Percentiles rank a stretch among this genome's conserved stretches.
Conservation (phyloP, 2,329 filamentous ascomycete genomes). For the Verruconis gallopava region DNA sequence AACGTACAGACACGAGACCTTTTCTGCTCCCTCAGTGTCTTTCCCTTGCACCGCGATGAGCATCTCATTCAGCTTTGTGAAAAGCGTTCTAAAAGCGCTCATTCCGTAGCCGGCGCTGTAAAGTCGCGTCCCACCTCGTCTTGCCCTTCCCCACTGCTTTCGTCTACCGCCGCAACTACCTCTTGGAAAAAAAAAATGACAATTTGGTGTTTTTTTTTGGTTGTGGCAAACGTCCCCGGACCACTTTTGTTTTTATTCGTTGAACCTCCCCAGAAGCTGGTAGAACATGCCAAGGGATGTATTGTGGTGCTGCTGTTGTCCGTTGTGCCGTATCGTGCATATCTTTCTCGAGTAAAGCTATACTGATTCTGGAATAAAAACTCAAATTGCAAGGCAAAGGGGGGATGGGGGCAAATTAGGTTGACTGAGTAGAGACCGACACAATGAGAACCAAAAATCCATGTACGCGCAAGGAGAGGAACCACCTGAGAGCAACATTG, state of each 20-base stretch:
- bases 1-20: too few relatives aligned
- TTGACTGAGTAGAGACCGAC: not conserved
- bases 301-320: not conserved
- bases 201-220: not conserved
- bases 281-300: constrained; percentile 8
- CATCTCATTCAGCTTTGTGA: too few relatives aligned
- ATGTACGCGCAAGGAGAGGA: not conserved
- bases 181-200: too few relatives aligned
- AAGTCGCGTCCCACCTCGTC: too few relatives aligned
- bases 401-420: not conserved
- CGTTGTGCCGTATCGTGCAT: not conserved
- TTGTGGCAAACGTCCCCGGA: not conserved
- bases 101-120: too few relatives aligned
- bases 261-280: constrained; percentile 8
- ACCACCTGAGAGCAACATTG: not conserved
- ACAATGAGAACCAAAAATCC: not conserved
- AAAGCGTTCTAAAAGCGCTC: too few relatives aligned
- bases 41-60: too few relatives aligned
- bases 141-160: too few relatives aligned
- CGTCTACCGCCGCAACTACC: too few relatives aligned
- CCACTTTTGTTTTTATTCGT: not conserved
- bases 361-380: not conserved
- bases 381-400: not conserved
- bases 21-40: too few relatives aligned
- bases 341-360: too few relatives aligned